phyloP scores from a whole-genome alignment of 164 flowering plant genomes.

The Tinospora cordifolia region DNA sequence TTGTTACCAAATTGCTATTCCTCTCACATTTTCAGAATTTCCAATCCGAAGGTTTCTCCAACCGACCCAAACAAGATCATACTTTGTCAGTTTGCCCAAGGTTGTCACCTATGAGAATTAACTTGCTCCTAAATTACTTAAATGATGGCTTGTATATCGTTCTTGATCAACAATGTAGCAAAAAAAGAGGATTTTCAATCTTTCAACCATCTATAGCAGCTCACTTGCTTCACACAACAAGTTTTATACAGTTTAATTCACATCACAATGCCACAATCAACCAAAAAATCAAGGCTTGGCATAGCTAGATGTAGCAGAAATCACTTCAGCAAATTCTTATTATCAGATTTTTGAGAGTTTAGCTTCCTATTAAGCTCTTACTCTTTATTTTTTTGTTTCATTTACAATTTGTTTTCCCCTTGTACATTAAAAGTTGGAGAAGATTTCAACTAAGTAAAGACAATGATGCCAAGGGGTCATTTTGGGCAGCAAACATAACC shows the following conservation, averaged over 20 bases:
- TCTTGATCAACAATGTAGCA: not conserved
- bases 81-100: not conserved
- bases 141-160: not conserved
- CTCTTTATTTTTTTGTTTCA: not conserved
- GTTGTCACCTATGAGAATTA: not conserved
- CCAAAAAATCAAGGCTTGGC: not conserved
- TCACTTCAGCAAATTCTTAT: not conserved
- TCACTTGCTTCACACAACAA: not conserved
- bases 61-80: not conserved
- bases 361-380: not conserved
- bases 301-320: not conserved
- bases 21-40: not conserved
- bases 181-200: not conserved
- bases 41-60: not conserved
- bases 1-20: too few species aligned
- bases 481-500: constrained; percentile 1
- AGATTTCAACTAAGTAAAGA: not conserved
- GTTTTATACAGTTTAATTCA: not conserved
- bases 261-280: not conserved
- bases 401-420: not conserved
- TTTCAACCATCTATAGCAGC: not conserved
- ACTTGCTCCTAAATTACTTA: not conserved
- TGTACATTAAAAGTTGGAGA: not conserved
- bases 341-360: not conserved
- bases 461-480: not conserved